Evolutionary conservation across 2,329 filamentous ascomycete species (phyloP), one percentile per base, ranked within the genome.

Genomic region (Thelonectria blattea): DNA sequence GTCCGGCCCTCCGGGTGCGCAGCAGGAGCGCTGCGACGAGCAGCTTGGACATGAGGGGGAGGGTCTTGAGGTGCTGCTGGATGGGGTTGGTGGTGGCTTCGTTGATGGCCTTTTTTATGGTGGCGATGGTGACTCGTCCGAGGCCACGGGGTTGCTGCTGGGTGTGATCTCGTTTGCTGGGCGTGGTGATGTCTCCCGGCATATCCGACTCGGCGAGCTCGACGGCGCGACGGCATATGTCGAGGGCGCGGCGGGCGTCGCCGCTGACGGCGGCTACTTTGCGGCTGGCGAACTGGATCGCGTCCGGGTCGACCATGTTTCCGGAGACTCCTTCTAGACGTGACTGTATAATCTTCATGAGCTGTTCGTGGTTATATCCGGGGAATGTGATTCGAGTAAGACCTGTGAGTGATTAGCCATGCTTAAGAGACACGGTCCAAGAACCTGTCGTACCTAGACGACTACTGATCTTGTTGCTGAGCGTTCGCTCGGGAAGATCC

Each of bases 381-480:
- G 95, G 92, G 70, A 99, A 99, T 0, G 95, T 97, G 72, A 99
- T 97, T 71, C 96, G 87, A 8, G 93, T 97, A 50, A 99, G 81
- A 20, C 94, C 80, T 2, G 14, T 27, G 32, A 52, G 56, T 50
- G n/a, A 53, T 63, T 45, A 58, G 47, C 37, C 46, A 27, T 14
- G 20, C 9, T 17, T 17, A n/a, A 2, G 30, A 27, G n/a, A 17
- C 6, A 27, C 12, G 12, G 14, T 4, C 6, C 10, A 8, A 24
- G 67, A 76, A 77, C 34, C 32, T 3, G 32, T 10, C 15, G 17
- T 71, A 80, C 81, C 91, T 37, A 95, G 79, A 69, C 95, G 88
- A 75, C 92, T 97, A 73, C 92, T 97, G 75, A 99, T 99, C 76
- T 99, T 99, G 80, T 99, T 99, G 78, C 92, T 97, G 39, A 99